phyloP scores from a whole-genome alignment of 208 protist species.

The Acanthamoeba royreba region DNA sequence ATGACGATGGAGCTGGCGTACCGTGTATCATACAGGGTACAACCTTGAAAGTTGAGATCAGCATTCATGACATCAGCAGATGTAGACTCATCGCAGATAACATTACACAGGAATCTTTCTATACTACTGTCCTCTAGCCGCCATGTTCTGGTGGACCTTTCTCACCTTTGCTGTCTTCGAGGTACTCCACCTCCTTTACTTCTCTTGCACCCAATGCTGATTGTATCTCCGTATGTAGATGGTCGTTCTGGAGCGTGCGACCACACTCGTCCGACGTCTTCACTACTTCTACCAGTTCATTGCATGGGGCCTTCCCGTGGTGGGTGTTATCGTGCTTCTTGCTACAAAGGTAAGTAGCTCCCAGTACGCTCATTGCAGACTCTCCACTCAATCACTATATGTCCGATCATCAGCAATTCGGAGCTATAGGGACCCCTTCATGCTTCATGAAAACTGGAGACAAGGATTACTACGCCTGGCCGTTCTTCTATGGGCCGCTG shows the following conservation, averaged over 20 bases:
- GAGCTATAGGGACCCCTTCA: neutral
- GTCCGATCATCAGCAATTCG: neutral
- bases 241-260: neutral
- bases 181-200: neutral
- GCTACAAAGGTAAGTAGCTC: neutral
- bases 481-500: neutral
- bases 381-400: too few species aligned
- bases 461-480: neutral
- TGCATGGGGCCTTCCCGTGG: neutral
- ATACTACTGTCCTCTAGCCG: neutral
- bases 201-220: neutral
- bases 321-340: neutral
- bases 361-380: neutral
- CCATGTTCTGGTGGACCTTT: neutral
- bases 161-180: neutral
- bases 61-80: neutral
- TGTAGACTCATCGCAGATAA: neutral
- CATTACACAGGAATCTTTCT: neutral
- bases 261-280: neutral
- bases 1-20: neutral
- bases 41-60: neutral
- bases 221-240: neutral
- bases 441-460: neutral
- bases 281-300: neutral
- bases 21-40: neutral